Evolutionary conservation across 139 green algal species (phyloP).

Genomic region (Coccomyxa sp.): DNA sequence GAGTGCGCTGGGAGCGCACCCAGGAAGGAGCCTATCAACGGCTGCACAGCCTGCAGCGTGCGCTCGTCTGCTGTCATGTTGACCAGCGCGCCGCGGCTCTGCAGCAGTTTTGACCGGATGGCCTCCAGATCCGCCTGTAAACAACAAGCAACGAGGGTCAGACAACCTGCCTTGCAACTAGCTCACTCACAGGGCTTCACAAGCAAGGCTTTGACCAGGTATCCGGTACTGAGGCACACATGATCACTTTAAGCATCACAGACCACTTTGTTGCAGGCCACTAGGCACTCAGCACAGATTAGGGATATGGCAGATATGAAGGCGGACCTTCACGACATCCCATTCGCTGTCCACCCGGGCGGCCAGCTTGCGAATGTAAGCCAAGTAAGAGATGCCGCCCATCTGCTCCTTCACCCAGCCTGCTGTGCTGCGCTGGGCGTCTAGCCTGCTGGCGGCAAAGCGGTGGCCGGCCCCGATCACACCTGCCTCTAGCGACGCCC

Average conservation of each 20-base stretch:
- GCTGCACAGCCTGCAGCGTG: conserved; percentile 59
- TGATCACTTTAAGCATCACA: too few relatives aligned
- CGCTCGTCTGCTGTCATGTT: conserved; percentile 92
- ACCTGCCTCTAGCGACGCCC: conserved; percentile 74
- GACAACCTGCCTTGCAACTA: too few relatives aligned
- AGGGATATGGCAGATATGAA: conserved; percentile 1
- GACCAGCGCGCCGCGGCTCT: conserved; percentile 72
- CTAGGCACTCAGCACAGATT: not conserved
- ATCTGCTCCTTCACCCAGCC: conserved; percentile 85
- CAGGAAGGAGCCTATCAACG: conserved; percentile 72
- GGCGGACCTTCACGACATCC: conserved; percentile 58
- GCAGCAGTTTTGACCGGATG: conserved; percentile 74
- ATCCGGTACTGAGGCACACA: too few relatives aligned
- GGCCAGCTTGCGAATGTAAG: conserved; percentile 80
- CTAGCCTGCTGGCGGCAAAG: conserved; percentile 76
- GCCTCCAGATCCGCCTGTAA: conserved; percentile 55
- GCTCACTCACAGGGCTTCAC: too few relatives aligned
- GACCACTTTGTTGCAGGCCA: too few relatives aligned
- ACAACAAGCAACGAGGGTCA: not conserved
- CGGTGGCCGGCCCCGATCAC: conserved; percentile 78
- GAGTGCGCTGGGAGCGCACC: conserved; percentile 57
- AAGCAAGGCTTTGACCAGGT: too few relatives aligned
- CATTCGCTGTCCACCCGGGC: conserved; percentile 87
- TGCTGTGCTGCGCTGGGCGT: conserved; percentile 78
- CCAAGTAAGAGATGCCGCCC: conserved; percentile 85